Evolutionary conservation across 305 asterid genomes (phyloP).

Genomic region (Fraxinus nigra): DNA sequence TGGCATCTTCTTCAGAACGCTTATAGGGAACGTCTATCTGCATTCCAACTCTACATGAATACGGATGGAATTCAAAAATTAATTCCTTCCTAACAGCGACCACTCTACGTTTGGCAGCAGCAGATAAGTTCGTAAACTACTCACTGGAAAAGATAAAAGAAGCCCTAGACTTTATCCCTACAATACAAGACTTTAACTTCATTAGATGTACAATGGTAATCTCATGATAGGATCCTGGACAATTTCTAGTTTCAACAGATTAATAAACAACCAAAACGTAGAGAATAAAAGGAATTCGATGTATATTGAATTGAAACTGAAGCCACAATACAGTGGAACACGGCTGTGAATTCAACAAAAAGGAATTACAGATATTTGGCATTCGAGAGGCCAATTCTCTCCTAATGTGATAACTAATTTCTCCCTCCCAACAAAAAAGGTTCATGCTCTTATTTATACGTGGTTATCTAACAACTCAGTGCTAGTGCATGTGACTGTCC

Average conservation of each 20-base stretch:
- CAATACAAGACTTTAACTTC: neutral
- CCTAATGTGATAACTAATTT: no score
- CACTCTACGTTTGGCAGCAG: neutral
- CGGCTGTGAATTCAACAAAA: no score
- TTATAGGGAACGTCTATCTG: neutral
- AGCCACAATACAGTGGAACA: no score
- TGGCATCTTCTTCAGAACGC: neutral
- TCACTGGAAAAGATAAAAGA: neutral
- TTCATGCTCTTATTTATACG: no score
- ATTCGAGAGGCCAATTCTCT: no score
- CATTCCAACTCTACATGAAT: neutral
- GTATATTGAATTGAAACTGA: no score
- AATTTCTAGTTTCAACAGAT: no score
- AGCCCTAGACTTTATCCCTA: neutral
- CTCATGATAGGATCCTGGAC: neutral
- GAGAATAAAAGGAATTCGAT: no score
- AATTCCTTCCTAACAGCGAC: neutral
- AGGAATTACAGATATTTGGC: no score
- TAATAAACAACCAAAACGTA: no score
- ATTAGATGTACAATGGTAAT: neutral
- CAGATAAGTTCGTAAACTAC: neutral
- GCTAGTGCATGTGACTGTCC: neutral
- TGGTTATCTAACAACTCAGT: neutral
- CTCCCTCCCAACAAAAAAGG: no score
- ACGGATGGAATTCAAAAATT: neutral